Evolutionary conservation across 2,329 filamentous ascomycete genomes (phyloP).

Genomic region (Bisporella sp.): DNA sequence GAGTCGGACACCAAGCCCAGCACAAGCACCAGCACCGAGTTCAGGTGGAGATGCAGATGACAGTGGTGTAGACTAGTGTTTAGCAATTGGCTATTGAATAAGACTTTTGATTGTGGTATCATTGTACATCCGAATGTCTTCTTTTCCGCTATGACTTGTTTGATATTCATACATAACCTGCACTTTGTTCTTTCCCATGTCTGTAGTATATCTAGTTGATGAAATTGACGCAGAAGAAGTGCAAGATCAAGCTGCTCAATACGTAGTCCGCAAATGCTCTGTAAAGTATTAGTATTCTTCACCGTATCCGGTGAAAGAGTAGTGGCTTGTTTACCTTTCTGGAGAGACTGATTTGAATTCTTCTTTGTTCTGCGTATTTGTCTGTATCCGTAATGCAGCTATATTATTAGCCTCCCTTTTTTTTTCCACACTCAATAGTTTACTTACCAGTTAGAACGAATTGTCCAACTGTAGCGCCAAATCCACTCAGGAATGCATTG

Average conservation of each 20-base stretch:
- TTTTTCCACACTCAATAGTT: background rate
- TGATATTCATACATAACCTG: conserved; percentile 19
- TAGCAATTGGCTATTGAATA: background rate
- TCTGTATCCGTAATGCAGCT: conserved; percentile 84
- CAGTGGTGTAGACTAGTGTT: conserved; percentile 23
- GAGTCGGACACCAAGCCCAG: background rate
- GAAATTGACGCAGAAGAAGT: conserved; percentile 99
- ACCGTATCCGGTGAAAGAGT: background rate
- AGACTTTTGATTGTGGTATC: conserved; percentile 1
- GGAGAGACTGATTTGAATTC: conserved; percentile 73
- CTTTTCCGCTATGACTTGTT: conserved; percentile 9
- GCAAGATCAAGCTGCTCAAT: conserved; percentile 87
- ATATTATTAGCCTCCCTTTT: conserved; percentile 7
- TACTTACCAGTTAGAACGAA: conserved; percentile 84
- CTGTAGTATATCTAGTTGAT: conserved; percentile 67
- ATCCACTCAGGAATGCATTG: conserved; percentile 96
- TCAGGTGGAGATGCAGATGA: conserved; percentile 17
- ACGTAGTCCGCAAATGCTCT: conserved; percentile 96
- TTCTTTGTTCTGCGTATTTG: conserved; percentile 70
- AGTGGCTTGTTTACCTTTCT: conserved; percentile 55
- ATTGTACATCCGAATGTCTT: background rate
- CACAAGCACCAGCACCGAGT: conserved; percentile 16
- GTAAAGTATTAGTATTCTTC: conserved; percentile 14
- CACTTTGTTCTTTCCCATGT: background rate
- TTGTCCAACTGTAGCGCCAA: conserved; percentile 89